phyloP scores from a whole-genome alignment of 208 protist genomes.

The Angomonas deanei region DNA sequence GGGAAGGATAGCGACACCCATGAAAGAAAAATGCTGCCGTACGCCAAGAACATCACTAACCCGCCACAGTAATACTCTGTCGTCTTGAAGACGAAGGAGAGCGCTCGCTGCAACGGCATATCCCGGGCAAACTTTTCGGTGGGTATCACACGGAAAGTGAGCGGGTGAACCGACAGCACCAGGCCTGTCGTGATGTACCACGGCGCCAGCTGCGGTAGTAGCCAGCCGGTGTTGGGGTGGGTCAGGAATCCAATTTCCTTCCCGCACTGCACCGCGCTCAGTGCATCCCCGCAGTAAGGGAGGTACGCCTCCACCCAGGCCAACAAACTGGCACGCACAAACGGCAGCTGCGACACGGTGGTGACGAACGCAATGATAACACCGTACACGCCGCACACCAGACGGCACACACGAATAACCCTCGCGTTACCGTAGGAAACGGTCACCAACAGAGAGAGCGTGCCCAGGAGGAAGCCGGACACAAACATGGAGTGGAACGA shows the following conservation, averaged over 20 bases:
- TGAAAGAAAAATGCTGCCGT: neutral
- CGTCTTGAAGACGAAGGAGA: neutral
- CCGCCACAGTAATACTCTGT: neutral
- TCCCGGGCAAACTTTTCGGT: neutral
- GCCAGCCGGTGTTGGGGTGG: neutral
- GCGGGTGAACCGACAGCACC: neutral
- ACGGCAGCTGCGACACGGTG: neutral
- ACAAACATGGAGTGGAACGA: conserved; percentile 1
- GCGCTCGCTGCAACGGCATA: neutral
- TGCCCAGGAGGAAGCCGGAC: neutral
- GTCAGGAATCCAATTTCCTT: conserved; percentile 1
- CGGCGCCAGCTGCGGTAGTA: neutral
- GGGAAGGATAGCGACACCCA: conserved; percentile 4
- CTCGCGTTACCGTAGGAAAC: neutral
- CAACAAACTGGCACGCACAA: neutral
- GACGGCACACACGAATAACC: neutral
- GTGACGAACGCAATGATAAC: neutral
- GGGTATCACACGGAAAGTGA: neutral
- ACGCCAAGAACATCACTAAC: neutral
- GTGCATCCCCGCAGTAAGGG: neutral
- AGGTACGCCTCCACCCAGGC: neutral
- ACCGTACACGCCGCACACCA: neutral
- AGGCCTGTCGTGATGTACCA: neutral
- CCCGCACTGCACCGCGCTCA: neutral
- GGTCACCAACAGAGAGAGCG: neutral